phyloP scores from a whole-genome alignment of 192 early-diverging fungal species.

The Chytriomyces confervae region DNA sequence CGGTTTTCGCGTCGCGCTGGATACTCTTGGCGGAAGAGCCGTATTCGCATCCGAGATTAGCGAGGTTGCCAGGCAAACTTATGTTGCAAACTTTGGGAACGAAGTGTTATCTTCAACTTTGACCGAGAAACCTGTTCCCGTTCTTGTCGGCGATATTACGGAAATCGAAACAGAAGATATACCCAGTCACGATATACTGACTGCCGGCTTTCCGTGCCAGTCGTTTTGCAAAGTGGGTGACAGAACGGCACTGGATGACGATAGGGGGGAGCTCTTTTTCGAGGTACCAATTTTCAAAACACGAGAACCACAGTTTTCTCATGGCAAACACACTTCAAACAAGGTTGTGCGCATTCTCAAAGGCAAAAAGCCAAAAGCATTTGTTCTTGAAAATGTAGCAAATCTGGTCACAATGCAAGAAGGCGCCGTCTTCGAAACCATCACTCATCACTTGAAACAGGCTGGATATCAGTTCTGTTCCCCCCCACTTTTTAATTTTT shows the following conservation, averaged over 20 bases:
- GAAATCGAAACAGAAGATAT: constrained; percentile 15
- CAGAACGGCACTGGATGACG: constrained; percentile 10
- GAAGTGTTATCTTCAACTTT: neutral
- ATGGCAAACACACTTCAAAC: neutral
- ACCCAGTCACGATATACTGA: constrained; percentile 17
- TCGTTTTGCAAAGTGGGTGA: constrained; percentile 20
- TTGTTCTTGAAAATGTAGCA: constrained; percentile 19
- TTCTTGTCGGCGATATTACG: constrained; percentile 24
- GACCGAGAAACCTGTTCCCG: neutral
- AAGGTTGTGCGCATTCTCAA: constrained; percentile 24
- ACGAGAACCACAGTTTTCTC: neutral
- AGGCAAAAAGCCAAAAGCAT: constrained; percentile 23
- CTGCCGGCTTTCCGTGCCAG: constrained; percentile 28
- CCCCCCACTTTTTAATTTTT: neutral
- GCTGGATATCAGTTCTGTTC: constrained; percentile 5
- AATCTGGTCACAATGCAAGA: constrained; percentile 24
- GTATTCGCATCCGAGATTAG: constrained; percentile 26
- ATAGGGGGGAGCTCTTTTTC: constrained; percentile 23
- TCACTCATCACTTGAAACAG: neutral
- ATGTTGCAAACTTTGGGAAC: constrained; percentile 23
- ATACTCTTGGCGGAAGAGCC: constrained; percentile 7
- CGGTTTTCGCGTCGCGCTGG: constrained; percentile 21
- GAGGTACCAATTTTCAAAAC: neutral
- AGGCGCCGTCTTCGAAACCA: constrained; percentile 16
- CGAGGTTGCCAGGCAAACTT: constrained; percentile 12